These are phyloP conservation scores for Paradendryphiella salina DNA, from an alignment of 2,329 filamentous ascomycete species.

Conservation along the genomic window DNA sequence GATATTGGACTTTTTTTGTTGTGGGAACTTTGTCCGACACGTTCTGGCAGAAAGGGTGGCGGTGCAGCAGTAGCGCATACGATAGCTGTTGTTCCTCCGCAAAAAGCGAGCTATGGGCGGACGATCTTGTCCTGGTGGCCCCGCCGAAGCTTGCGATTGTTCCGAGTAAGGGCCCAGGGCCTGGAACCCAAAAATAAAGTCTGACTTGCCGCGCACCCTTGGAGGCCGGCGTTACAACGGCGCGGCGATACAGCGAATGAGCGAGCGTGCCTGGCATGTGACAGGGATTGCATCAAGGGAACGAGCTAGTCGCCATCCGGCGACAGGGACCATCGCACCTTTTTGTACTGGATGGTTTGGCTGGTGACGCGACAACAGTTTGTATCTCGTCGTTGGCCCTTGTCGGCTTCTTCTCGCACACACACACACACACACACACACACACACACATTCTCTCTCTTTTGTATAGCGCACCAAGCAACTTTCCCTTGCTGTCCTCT, in stretches of 20 bases:
- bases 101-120: slow-evolving; percentile 1
- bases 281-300: not conserved
- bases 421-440: too few species aligned
- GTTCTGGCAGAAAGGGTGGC: not conserved
- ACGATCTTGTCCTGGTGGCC: slow-evolving; percentile 15
- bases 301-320: slow-evolving; percentile 1
- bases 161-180: slow-evolving; percentile 1
- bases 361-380: not conserved
- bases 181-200: slow-evolving; percentile 7
- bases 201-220: slow-evolving; percentile 12
- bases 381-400: not conserved
- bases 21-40: not conserved
- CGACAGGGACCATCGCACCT: slow-evolving; percentile 5
- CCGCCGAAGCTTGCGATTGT: not conserved
- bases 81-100: slow-evolving; percentile 1
- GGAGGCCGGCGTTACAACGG: slow-evolving; percentile 15
- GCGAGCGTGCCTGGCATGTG: slow-evolving; percentile 2
- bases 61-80: not conserved
- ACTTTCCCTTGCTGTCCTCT: not conserved
- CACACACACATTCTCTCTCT: not conserved
- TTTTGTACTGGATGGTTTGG: not conserved
- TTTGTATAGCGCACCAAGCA: not conserved
- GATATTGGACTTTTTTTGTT: not conserved
- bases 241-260: slow-evolving; percentile 12
- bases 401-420: not conserved